Evolutionary conservation across 352 stramenopile species (phyloP), one percentile per base, ranked within the genome.

Genomic region (Phytophthora sp.): DNA sequence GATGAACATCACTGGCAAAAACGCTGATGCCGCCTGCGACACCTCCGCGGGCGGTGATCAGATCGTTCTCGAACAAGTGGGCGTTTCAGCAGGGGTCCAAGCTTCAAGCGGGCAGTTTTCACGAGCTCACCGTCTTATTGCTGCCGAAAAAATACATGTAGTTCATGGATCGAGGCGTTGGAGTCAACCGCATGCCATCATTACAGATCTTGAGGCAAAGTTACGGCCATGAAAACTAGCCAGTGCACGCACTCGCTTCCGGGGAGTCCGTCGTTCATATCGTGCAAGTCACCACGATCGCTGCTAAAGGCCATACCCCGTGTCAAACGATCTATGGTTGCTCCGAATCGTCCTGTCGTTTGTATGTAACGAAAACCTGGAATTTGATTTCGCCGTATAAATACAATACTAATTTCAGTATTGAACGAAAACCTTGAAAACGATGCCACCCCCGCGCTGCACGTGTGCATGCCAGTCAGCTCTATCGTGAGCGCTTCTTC

Each of bases 151-250:
- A n/a, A n/a, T n/a, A n/a, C n/a, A n/a, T n/a, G n/a, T n/a, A n/a
- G n/a, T n/a, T n/a, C n/a, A n/a, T n/a, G n/a, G n/a, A n/a, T n/a
- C n/a, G n/a, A n/a, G n/a, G n/a, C n/a, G n/a, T n/a, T n/a, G n/a
- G n/a, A n/a, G n/a, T n/a, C n/a, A n/a, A n/a, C n/a, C n/a, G n/a
- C n/a, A n/a, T n/a, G n/a, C n/a, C 31, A 34, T 26, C 20, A 32
- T 28, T 12, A 17, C 8, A 1, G 5, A 54, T 28, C 32, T 48
- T 31, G 23, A 61, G 31, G 53, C n/a, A n/a, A n/a, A n/a, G n/a
- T n/a, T 62, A 38, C 41, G 30, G 54, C 45, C 15, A 26, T 13
- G 9, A 61, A 54, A 62, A 62, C 54, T 43, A 62, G 54, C 54
- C 54, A 62, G 54, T 55, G 42, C 54, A 62, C 15, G 35, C 30